Percentiles rank a stretch among this genome's conserved stretches.
These are phyloP conservation scores for Ophiobolus disseminans DNA, from an alignment of 2,329 filamentous ascomycete genomes.

Conservation along the genomic window DNA sequence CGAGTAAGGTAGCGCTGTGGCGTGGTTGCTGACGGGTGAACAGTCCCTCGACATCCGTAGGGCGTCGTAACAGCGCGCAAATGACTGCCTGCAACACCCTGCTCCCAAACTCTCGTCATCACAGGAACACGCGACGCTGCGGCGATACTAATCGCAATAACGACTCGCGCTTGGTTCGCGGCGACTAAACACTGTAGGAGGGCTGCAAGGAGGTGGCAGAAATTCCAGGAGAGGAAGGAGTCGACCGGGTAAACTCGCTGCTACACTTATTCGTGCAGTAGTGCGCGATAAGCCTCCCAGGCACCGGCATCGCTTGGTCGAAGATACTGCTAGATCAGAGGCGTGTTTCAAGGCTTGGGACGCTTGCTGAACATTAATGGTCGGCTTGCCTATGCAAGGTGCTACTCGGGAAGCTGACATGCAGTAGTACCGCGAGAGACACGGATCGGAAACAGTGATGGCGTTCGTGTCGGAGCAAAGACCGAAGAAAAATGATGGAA, in stretches of 20 bases:
- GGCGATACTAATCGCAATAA: constrained; percentile 6
- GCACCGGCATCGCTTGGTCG: not conserved
- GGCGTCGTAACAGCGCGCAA: constrained; percentile 4
- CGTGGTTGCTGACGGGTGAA: constrained; percentile 25
- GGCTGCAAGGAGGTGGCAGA: constrained; percentile 17
- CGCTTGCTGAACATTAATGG: too few species aligned
- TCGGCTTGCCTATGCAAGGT: not conserved
- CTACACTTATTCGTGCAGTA: constrained; percentile 15
- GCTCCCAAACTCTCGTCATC: constrained; percentile 11
- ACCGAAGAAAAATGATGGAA: too few species aligned
- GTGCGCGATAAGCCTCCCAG: constrained; percentile 10
- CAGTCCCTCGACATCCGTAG: constrained; percentile 15
- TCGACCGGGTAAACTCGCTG: constrained; percentile 19
- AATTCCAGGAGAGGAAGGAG: constrained; percentile 18
- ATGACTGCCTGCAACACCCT: constrained; percentile 5
- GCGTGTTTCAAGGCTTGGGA: constrained; percentile 4
- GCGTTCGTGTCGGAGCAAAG: too few species aligned
- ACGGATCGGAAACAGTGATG: too few species aligned
- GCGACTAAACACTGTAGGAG: constrained; percentile 9
- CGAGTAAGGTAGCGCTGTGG: constrained; percentile 15
- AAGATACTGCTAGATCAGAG: not conserved
- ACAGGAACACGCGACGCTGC: constrained; percentile 9
- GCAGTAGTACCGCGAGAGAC: too few species aligned
- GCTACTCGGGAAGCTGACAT: not conserved
- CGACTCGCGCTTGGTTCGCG: constrained; percentile 5